These are phyloP conservation scores for Neurospora sp. DNA, from an alignment of 495 filamentous ascomycete species.

Conservation along the genomic window DNA sequence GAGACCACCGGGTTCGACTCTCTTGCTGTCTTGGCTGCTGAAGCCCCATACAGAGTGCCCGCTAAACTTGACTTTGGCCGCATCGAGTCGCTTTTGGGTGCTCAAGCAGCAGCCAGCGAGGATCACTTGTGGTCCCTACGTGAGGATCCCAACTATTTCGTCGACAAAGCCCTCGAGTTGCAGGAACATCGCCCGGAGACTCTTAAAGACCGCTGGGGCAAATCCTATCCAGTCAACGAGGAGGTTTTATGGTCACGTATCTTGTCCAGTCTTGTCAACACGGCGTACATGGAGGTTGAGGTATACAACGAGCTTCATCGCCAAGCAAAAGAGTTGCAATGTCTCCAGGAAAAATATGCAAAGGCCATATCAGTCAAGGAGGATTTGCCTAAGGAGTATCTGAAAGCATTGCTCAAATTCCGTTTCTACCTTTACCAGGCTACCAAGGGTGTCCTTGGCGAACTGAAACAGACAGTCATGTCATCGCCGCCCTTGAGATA, in stretches of 20 bases:
- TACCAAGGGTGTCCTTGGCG: slow-evolving; percentile 33
- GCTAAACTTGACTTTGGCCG: slow-evolving; percentile 29
- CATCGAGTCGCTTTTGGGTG: slow-evolving; percentile 29
- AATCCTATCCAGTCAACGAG: slow-evolving; percentile 15
- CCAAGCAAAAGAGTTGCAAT: slow-evolving; percentile 3
- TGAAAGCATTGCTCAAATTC: slow-evolving; percentile 6
- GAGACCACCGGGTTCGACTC: slow-evolving; percentile 5
- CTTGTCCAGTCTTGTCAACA: slow-evolving; percentile 8
- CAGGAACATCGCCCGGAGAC: slow-evolving; percentile 35
- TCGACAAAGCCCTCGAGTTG: slow-evolving; percentile 18
- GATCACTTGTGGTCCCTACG: slow-evolving; percentile 44
- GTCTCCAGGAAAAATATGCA: slow-evolving; percentile 3
- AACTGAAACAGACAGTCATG: slow-evolving; percentile 11
- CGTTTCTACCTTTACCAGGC: slow-evolving; percentile 1
- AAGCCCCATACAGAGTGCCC: slow-evolving; percentile 39
- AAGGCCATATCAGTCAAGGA: not conserved
- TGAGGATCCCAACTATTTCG: slow-evolving; percentile 48
- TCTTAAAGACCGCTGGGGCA: slow-evolving; percentile 21
- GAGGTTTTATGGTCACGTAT: slow-evolving; percentile 6
- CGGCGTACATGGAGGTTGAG: slow-evolving; percentile 3
- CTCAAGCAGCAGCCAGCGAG: slow-evolving; percentile 28
- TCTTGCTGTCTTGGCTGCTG: slow-evolving; percentile 23
- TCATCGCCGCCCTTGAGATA: slow-evolving; percentile 30
- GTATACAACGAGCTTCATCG: slow-evolving; percentile 8
- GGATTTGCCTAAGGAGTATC: slow-evolving; percentile 6